Conservation (phyloP, 1,139 yeast species). For the Pichia inconspicua region DNA sequence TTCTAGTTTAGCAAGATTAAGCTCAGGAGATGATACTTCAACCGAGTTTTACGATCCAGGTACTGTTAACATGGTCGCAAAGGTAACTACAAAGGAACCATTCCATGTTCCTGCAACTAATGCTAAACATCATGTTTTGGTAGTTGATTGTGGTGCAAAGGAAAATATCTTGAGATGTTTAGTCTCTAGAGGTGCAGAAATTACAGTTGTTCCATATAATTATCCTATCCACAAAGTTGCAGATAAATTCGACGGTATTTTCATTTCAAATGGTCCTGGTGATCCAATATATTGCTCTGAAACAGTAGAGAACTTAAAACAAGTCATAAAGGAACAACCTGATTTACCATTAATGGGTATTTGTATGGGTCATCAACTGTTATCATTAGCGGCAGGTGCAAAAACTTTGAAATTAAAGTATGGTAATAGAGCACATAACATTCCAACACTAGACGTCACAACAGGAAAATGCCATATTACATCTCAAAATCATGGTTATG, state of each 20-base stretch:
- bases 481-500: constrained; percentile 97
- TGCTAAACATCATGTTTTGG: constrained; percentile 73
- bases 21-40: constrained; percentile 84
- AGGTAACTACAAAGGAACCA: constrained; percentile 92
- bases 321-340: constrained; percentile 53
- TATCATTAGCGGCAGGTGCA: constrained; percentile 92
- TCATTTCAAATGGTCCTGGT: constrained; percentile 96
- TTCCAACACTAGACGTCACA: constrained; percentile 84
- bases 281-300: constrained; percentile 90
- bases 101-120: constrained; percentile 74
- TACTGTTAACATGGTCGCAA: constrained; percentile 78
- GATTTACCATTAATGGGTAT: constrained; percentile 92
- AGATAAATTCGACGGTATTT: constrained; percentile 85
- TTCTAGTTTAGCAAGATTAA: constrained; percentile 81
- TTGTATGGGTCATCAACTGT: constrained; percentile 92
- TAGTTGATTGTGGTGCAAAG: constrained; percentile 95
- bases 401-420: constrained; percentile 87
- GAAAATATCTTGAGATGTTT: constrained; percentile 91
- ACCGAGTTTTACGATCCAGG: constrained; percentile 93
- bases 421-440: constrained; percentile 98
- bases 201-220: constrained; percentile 93
- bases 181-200: constrained; percentile 89
- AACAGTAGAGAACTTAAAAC: constrained; percentile 68
- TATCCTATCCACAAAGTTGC: constrained; percentile 90
- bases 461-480: constrained; percentile 95